These are phyloP conservation scores for Astrothelium macrocarpum DNA, from an alignment of 495 filamentous ascomycete genomes.

Conservation along the genomic window DNA sequence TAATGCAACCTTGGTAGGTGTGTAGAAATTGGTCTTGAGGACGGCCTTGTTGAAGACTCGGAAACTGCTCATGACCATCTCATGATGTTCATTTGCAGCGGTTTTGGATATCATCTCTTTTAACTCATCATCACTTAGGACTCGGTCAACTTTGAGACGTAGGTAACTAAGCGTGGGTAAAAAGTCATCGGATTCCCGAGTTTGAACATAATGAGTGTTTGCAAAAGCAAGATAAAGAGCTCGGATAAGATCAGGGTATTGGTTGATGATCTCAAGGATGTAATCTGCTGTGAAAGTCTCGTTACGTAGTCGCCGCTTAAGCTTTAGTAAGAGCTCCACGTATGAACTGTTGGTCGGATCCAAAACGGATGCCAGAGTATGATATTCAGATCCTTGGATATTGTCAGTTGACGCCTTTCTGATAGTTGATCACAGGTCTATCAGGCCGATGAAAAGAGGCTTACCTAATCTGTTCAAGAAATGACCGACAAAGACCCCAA, in stretches of 20 bases:
- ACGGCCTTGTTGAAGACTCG: slow-evolving; percentile 83
- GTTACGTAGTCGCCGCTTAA: slow-evolving; percentile 88
- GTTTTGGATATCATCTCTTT: slow-evolving; percentile 72
- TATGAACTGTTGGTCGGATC: slow-evolving; percentile 73
- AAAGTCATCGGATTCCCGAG: slow-evolving; percentile 64
- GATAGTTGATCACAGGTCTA: neutral
- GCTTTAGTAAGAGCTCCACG: slow-evolving; percentile 83
- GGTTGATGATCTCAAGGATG: slow-evolving; percentile 90
- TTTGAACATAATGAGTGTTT: slow-evolving; percentile 79
- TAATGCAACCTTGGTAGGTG: slow-evolving; percentile 93
- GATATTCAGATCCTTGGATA: slow-evolving; percentile 57
- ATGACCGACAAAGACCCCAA: slow-evolving; percentile 94
- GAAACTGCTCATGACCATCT: slow-evolving; percentile 98
- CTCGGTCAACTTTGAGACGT: slow-evolving; percentile 59
- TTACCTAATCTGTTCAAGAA: slow-evolving; percentile 83
- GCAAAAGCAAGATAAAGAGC: slow-evolving; percentile 88
- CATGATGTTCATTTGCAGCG: slow-evolving; percentile 86
- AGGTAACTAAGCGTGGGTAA: slow-evolving; percentile 73
- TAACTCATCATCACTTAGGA: slow-evolving; percentile 68
- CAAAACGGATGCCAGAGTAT: slow-evolving; percentile 69
- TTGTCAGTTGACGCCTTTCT: neutral
- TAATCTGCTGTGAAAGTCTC: slow-evolving; percentile 98
- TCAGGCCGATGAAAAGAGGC: neutral
- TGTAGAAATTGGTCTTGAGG: slow-evolving; percentile 98
- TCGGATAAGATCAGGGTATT: slow-evolving; percentile 80